A percentile compares a stretch with the other conserved stretches of the same genome.
These are phyloP conservation scores for Aspergillus tanneri DNA, from an alignment of 2,329 filamentous ascomycete species.

Conservation along the genomic window DNA sequence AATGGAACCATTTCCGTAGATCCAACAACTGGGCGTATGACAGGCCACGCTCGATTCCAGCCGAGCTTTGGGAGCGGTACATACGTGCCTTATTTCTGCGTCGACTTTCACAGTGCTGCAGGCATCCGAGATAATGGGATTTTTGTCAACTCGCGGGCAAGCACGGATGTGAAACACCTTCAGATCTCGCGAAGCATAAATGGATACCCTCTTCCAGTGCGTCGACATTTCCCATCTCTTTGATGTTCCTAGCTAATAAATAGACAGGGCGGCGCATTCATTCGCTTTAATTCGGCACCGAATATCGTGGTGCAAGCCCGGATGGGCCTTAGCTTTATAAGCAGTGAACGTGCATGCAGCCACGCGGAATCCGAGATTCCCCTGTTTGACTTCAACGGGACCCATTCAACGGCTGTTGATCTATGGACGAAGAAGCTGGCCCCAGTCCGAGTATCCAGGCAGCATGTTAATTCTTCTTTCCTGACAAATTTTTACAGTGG, in stretches of 20 bases:
- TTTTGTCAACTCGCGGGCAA: slow-evolving; percentile 62
- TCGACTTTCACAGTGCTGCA: slow-evolving; percentile 60
- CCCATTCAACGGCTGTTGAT: slow-evolving; percentile 52
- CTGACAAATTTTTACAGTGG: slow-evolving; percentile 65
- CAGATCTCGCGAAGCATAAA: slow-evolving; percentile 59
- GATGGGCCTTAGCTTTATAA: slow-evolving; percentile 69
- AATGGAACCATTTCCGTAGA: slow-evolving; percentile 62
- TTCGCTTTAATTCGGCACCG: slow-evolving; percentile 56
- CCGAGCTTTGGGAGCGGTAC: slow-evolving; percentile 65
- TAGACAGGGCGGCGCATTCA: slow-evolving; percentile 62
- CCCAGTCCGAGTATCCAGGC: slow-evolving; percentile 37
- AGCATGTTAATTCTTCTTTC: slow-evolving; percentile 29
- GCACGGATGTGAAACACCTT: slow-evolving; percentile 52
- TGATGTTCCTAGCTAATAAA: slow-evolving; percentile 3
- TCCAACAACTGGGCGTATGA: slow-evolving; percentile 58
- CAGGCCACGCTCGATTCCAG: slow-evolving; percentile 59
- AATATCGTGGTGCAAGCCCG: slow-evolving; percentile 59
- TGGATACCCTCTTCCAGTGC: slow-evolving; percentile 51
- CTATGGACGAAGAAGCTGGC: slow-evolving; percentile 59
- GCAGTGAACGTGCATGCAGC: slow-evolving; percentile 61
- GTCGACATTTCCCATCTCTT: background rate
- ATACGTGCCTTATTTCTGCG: slow-evolving; percentile 64
- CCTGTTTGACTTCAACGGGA: slow-evolving; percentile 59
- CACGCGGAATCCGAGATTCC: slow-evolving; percentile 68
- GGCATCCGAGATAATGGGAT: slow-evolving; percentile 60